Evolutionary conservation across 2,329 filamentous ascomycete genomes (phyloP).

Genomic region (Sclerotinia trifoliorum): DNA sequence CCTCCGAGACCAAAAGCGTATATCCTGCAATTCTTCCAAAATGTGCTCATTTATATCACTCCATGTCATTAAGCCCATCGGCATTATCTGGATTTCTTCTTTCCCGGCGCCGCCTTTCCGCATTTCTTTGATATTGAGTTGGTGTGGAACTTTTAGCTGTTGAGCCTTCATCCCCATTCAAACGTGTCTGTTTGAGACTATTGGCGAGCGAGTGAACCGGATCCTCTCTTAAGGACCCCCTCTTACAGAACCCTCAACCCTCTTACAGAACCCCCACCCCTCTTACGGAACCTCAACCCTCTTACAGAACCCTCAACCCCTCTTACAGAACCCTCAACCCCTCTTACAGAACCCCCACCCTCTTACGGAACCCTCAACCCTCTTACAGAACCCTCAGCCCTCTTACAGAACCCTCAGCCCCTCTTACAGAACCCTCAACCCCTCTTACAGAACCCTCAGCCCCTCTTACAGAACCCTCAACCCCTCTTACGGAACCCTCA

Average conservation of each 20-base stretch:
- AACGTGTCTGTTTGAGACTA: too few species aligned
- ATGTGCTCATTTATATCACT: not conserved
- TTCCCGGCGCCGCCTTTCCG: not conserved
- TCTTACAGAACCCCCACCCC: too few species aligned
- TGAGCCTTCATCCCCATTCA: not conserved
- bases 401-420: too few species aligned
- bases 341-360: not conserved
- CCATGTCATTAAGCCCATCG: not conserved
- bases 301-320: not conserved
- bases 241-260: too few species aligned
- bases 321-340: not conserved
- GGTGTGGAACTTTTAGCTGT: not conserved
- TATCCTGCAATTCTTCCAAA: not conserved
- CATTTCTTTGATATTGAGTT: not conserved
- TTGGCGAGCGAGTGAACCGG: too few species aligned
- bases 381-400: not conserved
- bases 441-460: not conserved
- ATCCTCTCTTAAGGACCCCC: too few species aligned
- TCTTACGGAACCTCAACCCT: not conserved
- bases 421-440: not conserved
- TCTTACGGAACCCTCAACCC: not conserved
- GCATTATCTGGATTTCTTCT: not conserved
- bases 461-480: too few species aligned
- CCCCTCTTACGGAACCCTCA: not conserved
- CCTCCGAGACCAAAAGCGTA: not conserved